phyloP scores from a whole-genome alignment of 108 stramenopile genomes.

The Schizochytrium sp. region DNA sequence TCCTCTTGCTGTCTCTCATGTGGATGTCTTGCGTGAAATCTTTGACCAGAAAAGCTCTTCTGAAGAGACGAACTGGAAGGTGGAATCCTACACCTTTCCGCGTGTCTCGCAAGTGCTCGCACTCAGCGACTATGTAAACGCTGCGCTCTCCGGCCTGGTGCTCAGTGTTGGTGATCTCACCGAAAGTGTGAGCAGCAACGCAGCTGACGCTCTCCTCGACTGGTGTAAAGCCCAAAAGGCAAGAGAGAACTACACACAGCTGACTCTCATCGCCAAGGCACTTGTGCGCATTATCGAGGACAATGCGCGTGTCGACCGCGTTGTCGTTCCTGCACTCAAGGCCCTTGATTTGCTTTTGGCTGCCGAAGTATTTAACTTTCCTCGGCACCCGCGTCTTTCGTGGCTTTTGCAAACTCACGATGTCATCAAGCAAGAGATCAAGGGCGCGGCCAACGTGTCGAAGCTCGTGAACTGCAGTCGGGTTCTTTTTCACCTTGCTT shows the following conservation, averaged over 20 bases:
- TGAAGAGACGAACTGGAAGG: background rate
- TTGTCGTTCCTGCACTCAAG: background rate
- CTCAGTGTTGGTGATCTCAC: background rate
- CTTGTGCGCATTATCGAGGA: background rate
- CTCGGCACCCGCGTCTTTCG: background rate
- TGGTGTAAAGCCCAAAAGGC: background rate
- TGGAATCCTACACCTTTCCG: background rate
- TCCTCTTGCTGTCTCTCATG: background rate
- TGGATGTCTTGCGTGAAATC: background rate
- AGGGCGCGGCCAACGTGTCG: background rate
- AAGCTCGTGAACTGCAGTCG: background rate
- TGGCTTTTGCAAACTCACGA: conserved; percentile 6
- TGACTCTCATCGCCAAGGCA: background rate
- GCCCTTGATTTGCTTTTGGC: background rate
- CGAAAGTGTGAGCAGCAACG: conserved; percentile 7
- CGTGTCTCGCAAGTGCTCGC: background rate
- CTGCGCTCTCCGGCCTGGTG: background rate
- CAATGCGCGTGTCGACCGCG: background rate
- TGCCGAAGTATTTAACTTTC: background rate
- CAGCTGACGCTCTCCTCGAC: background rate
- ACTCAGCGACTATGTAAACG: background rate
- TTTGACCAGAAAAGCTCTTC: background rate
- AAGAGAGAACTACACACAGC: too few species aligned
- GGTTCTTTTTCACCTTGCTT: background rate
- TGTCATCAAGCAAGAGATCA: background rate